Base-by-base conservation (phyloP, 1,284 basidiomycete species). In the Polyporus tsugae region DNA sequence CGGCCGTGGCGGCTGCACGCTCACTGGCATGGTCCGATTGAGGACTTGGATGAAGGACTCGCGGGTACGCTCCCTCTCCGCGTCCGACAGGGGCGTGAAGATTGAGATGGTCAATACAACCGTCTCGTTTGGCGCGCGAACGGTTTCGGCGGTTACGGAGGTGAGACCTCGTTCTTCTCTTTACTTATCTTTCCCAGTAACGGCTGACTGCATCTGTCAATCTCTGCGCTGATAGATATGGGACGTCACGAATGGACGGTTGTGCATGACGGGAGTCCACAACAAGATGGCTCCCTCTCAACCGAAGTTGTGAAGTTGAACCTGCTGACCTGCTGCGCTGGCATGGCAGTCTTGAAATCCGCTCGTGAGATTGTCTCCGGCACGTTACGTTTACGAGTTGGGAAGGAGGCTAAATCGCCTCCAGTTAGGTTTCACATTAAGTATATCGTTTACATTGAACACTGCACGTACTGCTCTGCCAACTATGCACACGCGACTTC, bases 221-320 rank as follows among this genome's bases (percentile, higher is more conserved):
- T 57, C 55, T 36, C 17, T n/a, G 35, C 29, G 15, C 29, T 33
- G 15, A 15, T 22, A 83, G 82, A 77, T 83, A 7, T 84, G 81
- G 80, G 81, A 82, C 39, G 65, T 75, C 25, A 81, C 79, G 5
- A 67, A 73, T 52, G 73, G 73, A 38, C 76, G 80, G 53, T 58
- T 83, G 7, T 77, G 80, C 2, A 81, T 78, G 13, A 79, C 82
- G 1, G 82, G 77, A 1, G 73, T 78, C 3, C 82, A 83, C 44
- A 76, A 76, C 68, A 82, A 82, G 66, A 83, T 83, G 80, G 57
- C 72, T 17, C 75, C 79, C 6, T 80, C 81, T 7, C 73, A 55
- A 17, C 66, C 73, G 4, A 74, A 74, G 59, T 42, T 63, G 10
- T 63, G 52, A 63, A n/a, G 4, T 39, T 4, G 57, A 59, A 17